Percentiles rank a stretch among this genome's conserved stretches.
phyloP scores from a whole-genome alignment of 768 basidiomycete species.

The Trametes cubensis region DNA sequence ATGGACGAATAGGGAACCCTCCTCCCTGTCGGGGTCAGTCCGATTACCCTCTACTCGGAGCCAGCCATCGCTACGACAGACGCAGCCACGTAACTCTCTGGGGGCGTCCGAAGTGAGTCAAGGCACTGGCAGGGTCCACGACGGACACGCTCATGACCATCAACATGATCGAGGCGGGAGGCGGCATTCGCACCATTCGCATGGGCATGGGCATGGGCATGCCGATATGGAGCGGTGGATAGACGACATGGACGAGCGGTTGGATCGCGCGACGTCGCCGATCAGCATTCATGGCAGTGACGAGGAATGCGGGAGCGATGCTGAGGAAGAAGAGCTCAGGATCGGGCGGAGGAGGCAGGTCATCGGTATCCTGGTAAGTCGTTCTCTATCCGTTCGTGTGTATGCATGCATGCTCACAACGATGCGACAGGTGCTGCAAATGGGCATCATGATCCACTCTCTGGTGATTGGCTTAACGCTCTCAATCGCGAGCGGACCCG shows the following conservation, averaged over 20 bases:
- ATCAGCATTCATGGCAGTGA: slow-evolving; percentile 14
- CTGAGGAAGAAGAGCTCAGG: slow-evolving; percentile 21
- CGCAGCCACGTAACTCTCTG: neutral
- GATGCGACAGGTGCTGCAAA: slow-evolving; percentile 64
- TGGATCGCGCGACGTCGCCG: slow-evolving; percentile 8
- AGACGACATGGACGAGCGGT: slow-evolving; percentile 10
- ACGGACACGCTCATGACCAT: neutral
- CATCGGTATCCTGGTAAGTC: slow-evolving; percentile 70
- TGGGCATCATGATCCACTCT: slow-evolving; percentile 86
- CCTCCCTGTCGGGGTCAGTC: neutral
- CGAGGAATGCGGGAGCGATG: slow-evolving; percentile 19
- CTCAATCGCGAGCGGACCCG: slow-evolving; percentile 65
- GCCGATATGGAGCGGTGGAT: slow-evolving; percentile 24
- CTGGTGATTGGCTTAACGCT: slow-evolving; percentile 80
- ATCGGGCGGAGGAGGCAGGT: slow-evolving; percentile 59
- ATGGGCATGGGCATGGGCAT: slow-evolving; percentile 23
- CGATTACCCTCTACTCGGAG: neutral
- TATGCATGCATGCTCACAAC: slow-evolving; percentile 6
- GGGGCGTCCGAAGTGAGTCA: no score
- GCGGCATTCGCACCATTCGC: slow-evolving; percentile 21
- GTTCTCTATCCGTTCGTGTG: neutral
- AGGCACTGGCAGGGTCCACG: neutral
- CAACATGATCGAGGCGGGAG: slow-evolving; percentile 10
- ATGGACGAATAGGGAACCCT: slow-evolving; percentile 7
- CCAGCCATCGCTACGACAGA: neutral